These are phyloP conservation scores for Metarhizium guizhouense DNA, from an alignment of 2,329 filamentous ascomycete genomes.

Conservation along the genomic window DNA sequence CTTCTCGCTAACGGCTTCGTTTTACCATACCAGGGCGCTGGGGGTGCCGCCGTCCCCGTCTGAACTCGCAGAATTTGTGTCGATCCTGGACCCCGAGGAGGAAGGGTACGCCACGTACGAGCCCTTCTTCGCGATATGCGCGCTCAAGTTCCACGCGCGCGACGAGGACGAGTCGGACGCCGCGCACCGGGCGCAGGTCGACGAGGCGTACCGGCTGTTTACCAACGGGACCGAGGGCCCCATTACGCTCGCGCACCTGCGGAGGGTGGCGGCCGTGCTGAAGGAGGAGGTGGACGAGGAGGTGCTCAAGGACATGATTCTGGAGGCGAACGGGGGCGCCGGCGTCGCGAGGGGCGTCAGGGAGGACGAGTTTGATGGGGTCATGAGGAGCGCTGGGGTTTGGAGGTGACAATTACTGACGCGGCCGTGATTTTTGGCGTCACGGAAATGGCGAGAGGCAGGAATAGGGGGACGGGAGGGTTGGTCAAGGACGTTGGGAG, in stretches of 20 bases:
- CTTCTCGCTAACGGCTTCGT: too few relatives aligned
- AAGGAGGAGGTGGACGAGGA: constrained; percentile 81
- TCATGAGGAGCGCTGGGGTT: constrained; percentile 77
- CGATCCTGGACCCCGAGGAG: constrained; percentile 72
- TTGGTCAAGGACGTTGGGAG: not conserved
- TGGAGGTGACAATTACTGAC: constrained; percentile 49
- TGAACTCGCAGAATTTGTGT: constrained; percentile 69
- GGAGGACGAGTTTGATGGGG: constrained; percentile 72
- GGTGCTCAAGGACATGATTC: constrained; percentile 83
- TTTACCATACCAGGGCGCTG: constrained; percentile 53
- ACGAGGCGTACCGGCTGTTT: constrained; percentile 77
- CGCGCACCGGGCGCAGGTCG: constrained; percentile 57
- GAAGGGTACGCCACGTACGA: constrained; percentile 72
- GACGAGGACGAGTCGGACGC: constrained; percentile 42
- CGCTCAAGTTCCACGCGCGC: constrained; percentile 67
- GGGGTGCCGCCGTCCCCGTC: constrained; percentile 58
- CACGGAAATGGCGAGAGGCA: too few relatives aligned
- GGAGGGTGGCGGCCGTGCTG: constrained; percentile 68
- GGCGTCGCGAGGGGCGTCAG: constrained; percentile 63
- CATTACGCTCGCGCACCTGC: constrained; percentile 75
- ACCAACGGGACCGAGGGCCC: constrained; percentile 43
- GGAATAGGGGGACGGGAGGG: too few relatives aligned
- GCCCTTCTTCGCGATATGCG: constrained; percentile 79
- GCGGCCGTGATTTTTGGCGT: not conserved
- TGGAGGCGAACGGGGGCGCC: constrained; percentile 81